phyloP scores from a whole-genome alignment of 345 rosid genomes.

The Streptanthus diversifolius region DNA sequence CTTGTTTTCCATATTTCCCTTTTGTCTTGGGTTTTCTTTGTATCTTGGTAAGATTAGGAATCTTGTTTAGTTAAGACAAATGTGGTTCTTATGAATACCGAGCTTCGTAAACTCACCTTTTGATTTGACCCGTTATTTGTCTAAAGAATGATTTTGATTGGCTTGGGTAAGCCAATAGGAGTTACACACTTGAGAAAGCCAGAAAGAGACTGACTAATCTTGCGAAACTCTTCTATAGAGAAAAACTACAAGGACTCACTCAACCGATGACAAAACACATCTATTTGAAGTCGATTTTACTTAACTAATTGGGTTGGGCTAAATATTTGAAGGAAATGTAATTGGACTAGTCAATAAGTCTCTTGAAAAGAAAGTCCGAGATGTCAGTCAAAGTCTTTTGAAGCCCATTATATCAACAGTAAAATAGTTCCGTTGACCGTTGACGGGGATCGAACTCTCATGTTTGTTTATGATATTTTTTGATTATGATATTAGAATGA shows the following conservation, averaged over 20 bases:
- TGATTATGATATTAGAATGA: too few species aligned
- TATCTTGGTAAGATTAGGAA: too few species aligned
- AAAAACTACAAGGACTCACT: background rate
- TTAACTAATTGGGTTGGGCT: background rate
- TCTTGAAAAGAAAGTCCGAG: background rate
- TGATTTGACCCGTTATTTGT: background rate
- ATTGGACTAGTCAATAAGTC: background rate
- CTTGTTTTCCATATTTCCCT: too few species aligned
- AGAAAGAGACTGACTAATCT: background rate
- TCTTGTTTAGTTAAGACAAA: too few species aligned
- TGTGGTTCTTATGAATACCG: too few species aligned
- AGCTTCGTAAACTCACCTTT: background rate
- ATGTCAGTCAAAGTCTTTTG: background rate
- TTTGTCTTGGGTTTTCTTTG: too few species aligned
- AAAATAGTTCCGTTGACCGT: background rate
- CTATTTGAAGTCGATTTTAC: background rate
- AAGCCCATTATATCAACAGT: background rate
- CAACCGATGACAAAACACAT: background rate
- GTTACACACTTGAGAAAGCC: background rate
- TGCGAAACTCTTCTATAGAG: background rate
- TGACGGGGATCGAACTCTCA: background rate
- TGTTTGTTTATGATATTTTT: too few species aligned
- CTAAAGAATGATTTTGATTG: background rate
- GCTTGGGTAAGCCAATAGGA: background rate
- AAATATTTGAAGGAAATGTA: too few species aligned